These are phyloP conservation scores for Metarhizium anisopliae DNA, from an alignment of 2,329 filamentous ascomycete genomes.

Conservation along the genomic window DNA sequence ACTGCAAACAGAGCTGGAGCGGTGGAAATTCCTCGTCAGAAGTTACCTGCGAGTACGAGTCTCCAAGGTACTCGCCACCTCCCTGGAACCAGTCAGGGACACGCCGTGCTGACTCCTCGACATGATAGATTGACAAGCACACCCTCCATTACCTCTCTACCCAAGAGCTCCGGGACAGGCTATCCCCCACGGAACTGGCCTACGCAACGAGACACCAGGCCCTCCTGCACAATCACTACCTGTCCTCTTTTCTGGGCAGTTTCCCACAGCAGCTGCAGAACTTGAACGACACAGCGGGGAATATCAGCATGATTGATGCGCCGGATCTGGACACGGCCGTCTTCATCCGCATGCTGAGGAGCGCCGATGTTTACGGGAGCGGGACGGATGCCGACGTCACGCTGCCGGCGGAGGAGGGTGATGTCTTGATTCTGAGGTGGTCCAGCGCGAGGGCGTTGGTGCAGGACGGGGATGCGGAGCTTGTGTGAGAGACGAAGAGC, in stretches of 20 bases:
- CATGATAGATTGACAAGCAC: constrained; percentile 61
- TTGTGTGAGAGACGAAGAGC: constrained; percentile 35
- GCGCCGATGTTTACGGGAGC: constrained; percentile 48
- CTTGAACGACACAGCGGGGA: constrained; percentile 82
- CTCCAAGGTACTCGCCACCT: constrained; percentile 56
- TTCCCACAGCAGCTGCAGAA: constrained; percentile 75
- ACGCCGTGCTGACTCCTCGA: too few species aligned
- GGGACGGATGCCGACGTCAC: constrained; percentile 56
- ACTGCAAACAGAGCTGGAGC: constrained; percentile 90
- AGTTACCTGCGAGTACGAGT: constrained; percentile 78
- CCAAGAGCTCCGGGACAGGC: constrained; percentile 43
- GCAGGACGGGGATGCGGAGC: constrained; percentile 45
- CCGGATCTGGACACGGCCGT: constrained; percentile 79
- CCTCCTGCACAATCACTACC: constrained; percentile 76
- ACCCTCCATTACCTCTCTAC: constrained; percentile 63
- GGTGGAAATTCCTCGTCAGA: constrained; percentile 85
- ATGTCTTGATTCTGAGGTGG: constrained; percentile 63
- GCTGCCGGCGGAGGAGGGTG: constrained; percentile 49
- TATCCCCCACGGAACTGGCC: constrained; percentile 68
- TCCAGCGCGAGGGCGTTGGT: constrained; percentile 61
- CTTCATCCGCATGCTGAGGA: constrained; percentile 65
- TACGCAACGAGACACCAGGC: constrained; percentile 83
- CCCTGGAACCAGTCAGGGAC: too few species aligned
- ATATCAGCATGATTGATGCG: constrained; percentile 83
- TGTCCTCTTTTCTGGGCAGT: constrained; percentile 70